Conservation (phyloP, 192 early-diverging fungal genomes). For the Rhizophagus clarus region DNA sequence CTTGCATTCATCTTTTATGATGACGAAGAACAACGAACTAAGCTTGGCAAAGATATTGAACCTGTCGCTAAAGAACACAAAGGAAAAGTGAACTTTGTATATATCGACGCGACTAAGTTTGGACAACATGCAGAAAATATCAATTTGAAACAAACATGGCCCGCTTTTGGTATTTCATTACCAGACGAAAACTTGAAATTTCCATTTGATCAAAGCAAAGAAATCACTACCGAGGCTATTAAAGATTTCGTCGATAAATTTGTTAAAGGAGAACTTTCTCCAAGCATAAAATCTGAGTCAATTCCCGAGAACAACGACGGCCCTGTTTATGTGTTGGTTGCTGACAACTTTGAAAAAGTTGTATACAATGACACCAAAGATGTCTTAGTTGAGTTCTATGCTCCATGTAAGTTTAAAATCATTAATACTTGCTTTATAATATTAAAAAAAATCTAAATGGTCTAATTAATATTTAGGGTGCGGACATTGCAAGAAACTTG, state of each 20-base stretch:
- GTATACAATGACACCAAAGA: conserved; percentile 70
- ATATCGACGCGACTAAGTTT: conserved; percentile 87
- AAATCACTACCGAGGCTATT: conserved; percentile 62
- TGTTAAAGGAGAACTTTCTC: conserved; percentile 66
- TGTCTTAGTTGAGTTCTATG: conserved; percentile 68
- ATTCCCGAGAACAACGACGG: conserved; percentile 85
- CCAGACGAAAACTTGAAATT: conserved; percentile 76
- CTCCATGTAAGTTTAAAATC: conserved; percentile 21
- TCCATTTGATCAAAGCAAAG: conserved; percentile 77
- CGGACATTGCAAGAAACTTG: conserved; percentile 47
- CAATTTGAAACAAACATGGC: conserved; percentile 90
- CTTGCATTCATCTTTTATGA: conserved; percentile 88
- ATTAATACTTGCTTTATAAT: background rate
- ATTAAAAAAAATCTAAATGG: background rate
- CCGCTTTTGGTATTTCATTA: conserved; percentile 90
- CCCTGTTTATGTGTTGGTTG: conserved; percentile 90
- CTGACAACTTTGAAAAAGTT: conserved; percentile 77
- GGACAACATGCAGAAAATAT: conserved; percentile 85
- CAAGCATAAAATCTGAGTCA: conserved; percentile 81
- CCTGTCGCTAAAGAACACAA: conserved; percentile 80
- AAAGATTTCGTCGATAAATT: conserved; percentile 66
- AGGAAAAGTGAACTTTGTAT: conserved; percentile 90
- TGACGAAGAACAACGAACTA: conserved; percentile 59
- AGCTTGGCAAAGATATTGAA: conserved; percentile 62
- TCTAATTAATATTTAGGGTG: conserved; percentile 33